These are phyloP conservation scores for Drosera capensis DNA, from an alignment of 148 eudicot genomes.

Conservation along the genomic window DNA sequence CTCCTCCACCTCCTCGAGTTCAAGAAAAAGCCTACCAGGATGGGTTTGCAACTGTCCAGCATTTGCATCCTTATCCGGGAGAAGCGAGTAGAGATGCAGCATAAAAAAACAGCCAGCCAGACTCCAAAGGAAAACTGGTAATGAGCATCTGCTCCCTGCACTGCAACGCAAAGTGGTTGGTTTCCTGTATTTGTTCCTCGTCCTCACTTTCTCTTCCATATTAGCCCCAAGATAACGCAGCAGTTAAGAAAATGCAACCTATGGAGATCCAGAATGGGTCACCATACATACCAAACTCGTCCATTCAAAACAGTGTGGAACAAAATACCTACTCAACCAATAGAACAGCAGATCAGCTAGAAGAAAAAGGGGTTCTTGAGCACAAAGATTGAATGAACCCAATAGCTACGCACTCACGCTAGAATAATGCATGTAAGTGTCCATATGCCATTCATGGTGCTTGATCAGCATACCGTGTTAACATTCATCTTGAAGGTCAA, in stretches of 20 bases:
- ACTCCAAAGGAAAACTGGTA: conserved; percentile 37
- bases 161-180: conserved; percentile 73
- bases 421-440: too few species aligned
- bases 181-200: conserved; percentile 87
- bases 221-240: conserved; percentile 48
- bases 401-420: too few species aligned
- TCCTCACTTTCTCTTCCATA: conserved; percentile 49
- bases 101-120: conserved; percentile 47
- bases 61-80: conserved; percentile 21
- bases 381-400: too few species aligned
- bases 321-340: neutral
- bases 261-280: conserved; percentile 42
- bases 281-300: conserved; percentile 17
- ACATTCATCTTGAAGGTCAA: too few species aligned
- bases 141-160: conserved; percentile 73
- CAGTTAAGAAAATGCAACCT: conserved; percentile 53
- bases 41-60: conserved; percentile 16
- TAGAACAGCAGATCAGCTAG: neutral
- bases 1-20: conserved; percentile 70
- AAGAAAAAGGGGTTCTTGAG: neutral
- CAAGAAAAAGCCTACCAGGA: conserved; percentile 23
- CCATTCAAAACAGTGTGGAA: conserved; percentile 2
- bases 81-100: conserved; percentile 48
- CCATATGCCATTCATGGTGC: neutral
- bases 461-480: too few species aligned